A percentile compares a stretch with the other conserved stretches of the same genome.
phyloP scores from a whole-genome alignment of 2,329 filamentous ascomycete species.

The Alternaria angustiovoidea region DNA sequence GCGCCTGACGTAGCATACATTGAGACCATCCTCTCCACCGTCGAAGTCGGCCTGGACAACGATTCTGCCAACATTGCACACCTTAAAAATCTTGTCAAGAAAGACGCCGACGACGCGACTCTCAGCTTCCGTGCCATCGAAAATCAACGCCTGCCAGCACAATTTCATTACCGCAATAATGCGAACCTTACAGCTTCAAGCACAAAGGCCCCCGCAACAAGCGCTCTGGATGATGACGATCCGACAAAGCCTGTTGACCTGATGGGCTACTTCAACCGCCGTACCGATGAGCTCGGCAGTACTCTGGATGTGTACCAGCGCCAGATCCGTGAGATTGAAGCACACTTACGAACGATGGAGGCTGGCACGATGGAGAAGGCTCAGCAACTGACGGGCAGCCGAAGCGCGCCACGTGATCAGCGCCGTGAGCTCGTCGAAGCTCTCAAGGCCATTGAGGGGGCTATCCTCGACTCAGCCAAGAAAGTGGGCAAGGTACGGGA shows the following conservation, averaged over 20 bases:
- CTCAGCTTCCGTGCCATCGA: slow-evolving; percentile 77
- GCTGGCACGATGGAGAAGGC: slow-evolving; percentile 54
- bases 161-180: slow-evolving; percentile 65
- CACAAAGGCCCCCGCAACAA: slow-evolving; percentile 34
- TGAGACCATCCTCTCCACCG: slow-evolving; percentile 66
- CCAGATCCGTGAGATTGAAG: slow-evolving; percentile 58
- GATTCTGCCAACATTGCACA: slow-evolving; percentile 68
- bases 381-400: slow-evolving; percentile 51
- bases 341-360: slow-evolving; percentile 60
- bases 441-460: slow-evolving; percentile 59
- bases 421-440: slow-evolving; percentile 57
- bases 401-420: slow-evolving; percentile 49
- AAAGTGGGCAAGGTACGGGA: slow-evolving; percentile 58
- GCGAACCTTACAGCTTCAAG: slow-evolving; percentile 44
- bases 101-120: slow-evolving; percentile 74
- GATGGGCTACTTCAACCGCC: slow-evolving; percentile 56
- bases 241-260: slow-evolving; percentile 53
- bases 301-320: slow-evolving; percentile 53
- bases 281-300: slow-evolving; percentile 51
- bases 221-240: slow-evolving; percentile 50
- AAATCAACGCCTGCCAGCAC: slow-evolving; percentile 73
- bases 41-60: slow-evolving; percentile 69
- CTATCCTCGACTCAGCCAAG: slow-evolving; percentile 58
- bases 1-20: slow-evolving; percentile 71
- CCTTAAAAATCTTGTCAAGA: slow-evolving; percentile 65